Evolutionary conservation across 176 grass and related monocot genomes (phyloP).

Genomic region (Cenchrus purpureus): DNA sequence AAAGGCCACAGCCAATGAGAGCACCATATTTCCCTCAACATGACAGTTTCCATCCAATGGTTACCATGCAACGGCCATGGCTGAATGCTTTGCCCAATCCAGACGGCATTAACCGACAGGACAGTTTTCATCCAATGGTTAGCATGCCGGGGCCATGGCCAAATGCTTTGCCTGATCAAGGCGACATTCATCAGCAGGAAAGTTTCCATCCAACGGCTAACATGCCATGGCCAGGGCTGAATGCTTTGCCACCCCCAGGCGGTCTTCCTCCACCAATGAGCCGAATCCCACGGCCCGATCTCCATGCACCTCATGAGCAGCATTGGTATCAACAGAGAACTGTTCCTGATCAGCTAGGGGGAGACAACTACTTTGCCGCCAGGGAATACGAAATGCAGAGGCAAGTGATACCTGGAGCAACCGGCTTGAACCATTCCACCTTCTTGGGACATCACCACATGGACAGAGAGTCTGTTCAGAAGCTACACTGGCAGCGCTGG

Average conservation of each 20-base stretch:
- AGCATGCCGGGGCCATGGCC: not conserved
- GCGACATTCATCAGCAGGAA: not conserved
- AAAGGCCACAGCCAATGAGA: conserved; percentile 11
- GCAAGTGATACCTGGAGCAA: no score
- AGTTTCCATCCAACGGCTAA: conserved; percentile 3
- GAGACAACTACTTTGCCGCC: not conserved
- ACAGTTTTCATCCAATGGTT: conserved; percentile 6
- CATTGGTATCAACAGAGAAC: conserved; percentile 15
- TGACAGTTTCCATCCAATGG: not conserved
- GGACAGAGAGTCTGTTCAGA: conserved; percentile 1
- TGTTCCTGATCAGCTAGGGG: not conserved
- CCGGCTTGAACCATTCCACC: not conserved
- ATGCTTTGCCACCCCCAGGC: not conserved
- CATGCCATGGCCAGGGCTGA: not conserved
- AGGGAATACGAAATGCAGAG: no score
- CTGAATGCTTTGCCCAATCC: not conserved
- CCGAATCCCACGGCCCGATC: not conserved
- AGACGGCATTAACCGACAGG: not conserved
- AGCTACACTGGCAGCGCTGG: conserved; percentile 1
- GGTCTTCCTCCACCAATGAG: conserved; percentile 7
- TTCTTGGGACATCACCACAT: conserved; percentile 5
- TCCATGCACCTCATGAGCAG: conserved; percentile 3
- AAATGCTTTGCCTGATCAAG: not conserved
- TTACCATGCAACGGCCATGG: not conserved
- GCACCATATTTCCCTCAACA: not conserved